Base-by-base conservation (phyloP, 352 stramenopile genomes). In the Phytopythium chamaehyphon region DNA sequence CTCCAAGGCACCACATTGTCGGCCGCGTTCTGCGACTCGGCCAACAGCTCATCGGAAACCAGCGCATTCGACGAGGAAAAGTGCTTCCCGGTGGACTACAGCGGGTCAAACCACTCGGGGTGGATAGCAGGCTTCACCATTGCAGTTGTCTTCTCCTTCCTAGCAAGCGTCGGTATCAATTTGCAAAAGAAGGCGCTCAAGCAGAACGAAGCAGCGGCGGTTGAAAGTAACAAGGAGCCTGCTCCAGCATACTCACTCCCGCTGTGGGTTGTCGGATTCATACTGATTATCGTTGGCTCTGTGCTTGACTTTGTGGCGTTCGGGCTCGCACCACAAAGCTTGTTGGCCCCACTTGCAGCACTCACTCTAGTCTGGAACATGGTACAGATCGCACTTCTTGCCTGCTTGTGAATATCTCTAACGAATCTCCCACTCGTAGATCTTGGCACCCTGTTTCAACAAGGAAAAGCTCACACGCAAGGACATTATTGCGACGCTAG, bases 281-380 rank as follows among this genome's bases (percentile, higher is more conserved):
- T 88, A 18, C 61, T 96, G 11, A 92, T 95, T 51, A 53, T 83
- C 0, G 55, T 76, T 3, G 87, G 87, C n/a, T 93, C 83, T 0
- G 71, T 96, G 4, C 64, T 96, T 36, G 90, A 97, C 59, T 96
- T 97, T 67, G 73, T 97, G 4, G 88, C 88, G 0, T 96, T 97
- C 33, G 89, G 90, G 0, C 55, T 97, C 15, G 89, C 89, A 6
- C 88, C 90, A 7, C 86, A 96, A 64, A 96, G 82, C 47, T 58
- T 97, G 0, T 50, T 97, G 38, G 88, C 86, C 1, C 89, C 88
- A 1, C 53, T 97, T 0, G 90, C 86, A 2, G 88, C 89, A 8
- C 69, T 96, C n/a, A 95, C 85, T 36, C 74, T 97, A 11, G 90
- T 96, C 16, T 96, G 86, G 81, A 97, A 97, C 61, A 91, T 96